A percentile compares a stretch with the other conserved stretches of the same genome.
Conservation (phyloP, 2,329 filamentous ascomycete species). For the Diaporthe aspalathi region DNA sequence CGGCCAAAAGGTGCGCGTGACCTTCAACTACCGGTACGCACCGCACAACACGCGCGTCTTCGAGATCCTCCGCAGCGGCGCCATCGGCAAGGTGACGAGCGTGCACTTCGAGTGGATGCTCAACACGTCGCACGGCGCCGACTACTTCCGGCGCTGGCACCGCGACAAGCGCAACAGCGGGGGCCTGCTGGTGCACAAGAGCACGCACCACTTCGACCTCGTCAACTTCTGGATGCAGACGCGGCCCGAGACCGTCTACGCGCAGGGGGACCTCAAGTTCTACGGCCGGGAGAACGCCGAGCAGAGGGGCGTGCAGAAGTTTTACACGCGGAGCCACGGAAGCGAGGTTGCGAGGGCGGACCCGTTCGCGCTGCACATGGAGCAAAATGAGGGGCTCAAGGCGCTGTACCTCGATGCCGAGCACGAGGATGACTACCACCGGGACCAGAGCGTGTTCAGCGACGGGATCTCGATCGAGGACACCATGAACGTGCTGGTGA, state of each 20-base stretch:
- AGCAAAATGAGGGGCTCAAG: constrained; percentile 64
- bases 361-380: constrained; percentile 69
- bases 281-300: constrained; percentile 73
- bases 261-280: constrained; percentile 68
- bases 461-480: constrained; percentile 75
- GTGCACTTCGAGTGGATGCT: constrained; percentile 75
- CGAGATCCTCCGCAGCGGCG: constrained; percentile 63
- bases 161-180: constrained; percentile 70
- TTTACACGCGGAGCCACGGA: constrained; percentile 63
- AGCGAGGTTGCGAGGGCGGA: constrained; percentile 63
- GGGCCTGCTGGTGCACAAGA: constrained; percentile 70
- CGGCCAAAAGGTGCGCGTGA: constrained; percentile 63
- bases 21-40: constrained; percentile 74
- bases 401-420: constrained; percentile 71
- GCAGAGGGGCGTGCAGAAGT: constrained; percentile 60
- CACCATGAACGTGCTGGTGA: constrained; percentile 70
- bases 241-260: constrained; percentile 66
- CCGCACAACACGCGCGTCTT: constrained; percentile 73
- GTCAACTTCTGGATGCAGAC: constrained; percentile 72
- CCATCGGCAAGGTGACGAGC: constrained; percentile 66
- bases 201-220: constrained; percentile 72
- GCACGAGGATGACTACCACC: constrained; percentile 71
- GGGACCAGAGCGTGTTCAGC: constrained; percentile 71
- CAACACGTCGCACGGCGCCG: constrained; percentile 70
- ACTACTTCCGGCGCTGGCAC: constrained; percentile 74